These are phyloP conservation scores for Leptographium lundbergii DNA, from an alignment of 2,329 filamentous ascomycete species.

Conservation along the genomic window DNA sequence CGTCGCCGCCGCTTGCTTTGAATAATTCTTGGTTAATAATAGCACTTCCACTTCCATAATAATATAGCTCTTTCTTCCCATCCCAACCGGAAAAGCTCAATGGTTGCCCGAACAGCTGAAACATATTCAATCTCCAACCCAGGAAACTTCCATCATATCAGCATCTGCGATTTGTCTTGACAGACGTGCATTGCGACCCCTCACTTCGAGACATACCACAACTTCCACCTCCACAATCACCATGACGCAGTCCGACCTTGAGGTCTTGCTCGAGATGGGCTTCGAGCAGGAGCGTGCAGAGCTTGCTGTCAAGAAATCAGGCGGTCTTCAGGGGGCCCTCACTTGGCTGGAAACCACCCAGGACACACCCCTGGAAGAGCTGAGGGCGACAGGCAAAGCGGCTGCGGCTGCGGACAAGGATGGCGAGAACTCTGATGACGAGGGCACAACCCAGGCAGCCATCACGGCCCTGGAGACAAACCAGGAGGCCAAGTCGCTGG, in stretches of 20 bases:
- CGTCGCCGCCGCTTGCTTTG: background rate
- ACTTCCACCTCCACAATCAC: background rate
- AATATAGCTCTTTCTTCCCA: background rate
- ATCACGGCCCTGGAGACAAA: slow-evolving; percentile 55
- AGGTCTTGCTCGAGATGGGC: slow-evolving; percentile 55
- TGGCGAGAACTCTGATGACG: slow-evolving; percentile 20
- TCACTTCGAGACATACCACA: background rate
- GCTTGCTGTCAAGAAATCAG: slow-evolving; percentile 72
- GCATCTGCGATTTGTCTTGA: background rate
- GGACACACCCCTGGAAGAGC: slow-evolving; percentile 74
- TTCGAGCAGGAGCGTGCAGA: slow-evolving; percentile 76
- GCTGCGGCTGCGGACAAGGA: slow-evolving; percentile 16
- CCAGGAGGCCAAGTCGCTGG: slow-evolving; percentile 62
- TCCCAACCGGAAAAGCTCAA: background rate
- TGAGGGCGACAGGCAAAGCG: slow-evolving; percentile 33
- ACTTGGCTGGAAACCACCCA: slow-evolving; percentile 93
- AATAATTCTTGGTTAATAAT: background rate
- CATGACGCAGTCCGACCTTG: slow-evolving; percentile 47
- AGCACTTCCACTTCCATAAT: background rate
- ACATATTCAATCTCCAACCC: background rate
- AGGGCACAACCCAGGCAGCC: slow-evolving; percentile 36
- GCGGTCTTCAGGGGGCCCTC: slow-evolving; percentile 72
- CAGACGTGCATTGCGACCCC: background rate
- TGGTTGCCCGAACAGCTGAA: background rate
- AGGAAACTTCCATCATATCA: background rate